Evolutionary conservation across 2,329 filamentous ascomycete genomes (phyloP).

Genomic region (Malbranchea zuffiana): DNA sequence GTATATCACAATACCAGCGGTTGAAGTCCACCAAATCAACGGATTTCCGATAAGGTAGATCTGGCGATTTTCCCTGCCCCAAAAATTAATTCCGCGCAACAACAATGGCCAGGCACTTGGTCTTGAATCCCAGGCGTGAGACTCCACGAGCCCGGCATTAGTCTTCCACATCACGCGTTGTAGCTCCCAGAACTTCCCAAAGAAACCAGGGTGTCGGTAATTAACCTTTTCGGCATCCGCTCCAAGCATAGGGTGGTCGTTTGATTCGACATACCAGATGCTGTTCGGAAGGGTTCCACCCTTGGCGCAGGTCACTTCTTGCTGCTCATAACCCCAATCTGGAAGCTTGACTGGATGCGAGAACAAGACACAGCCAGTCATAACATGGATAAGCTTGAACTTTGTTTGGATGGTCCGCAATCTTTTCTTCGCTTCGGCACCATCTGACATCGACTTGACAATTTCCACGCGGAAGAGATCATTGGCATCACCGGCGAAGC

Average conservation of each 20-base stretch:
- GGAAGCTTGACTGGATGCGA: conserved; percentile 98
- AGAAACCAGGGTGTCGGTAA: conserved; percentile 87
- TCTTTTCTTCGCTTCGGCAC: conserved; percentile 66
- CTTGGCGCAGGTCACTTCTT: conserved; percentile 95
- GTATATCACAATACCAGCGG: conserved; percentile 65
- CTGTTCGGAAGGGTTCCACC: conserved; percentile 90
- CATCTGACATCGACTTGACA: conserved; percentile 75
- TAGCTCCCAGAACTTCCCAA: conserved; percentile 95
- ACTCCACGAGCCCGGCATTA: conserved; percentile 90
- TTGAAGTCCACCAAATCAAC: conserved; percentile 86
- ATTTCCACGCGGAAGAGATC: conserved; percentile 94
- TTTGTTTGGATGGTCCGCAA: conserved; percentile 92
- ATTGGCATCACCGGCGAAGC: conserved; percentile 93
- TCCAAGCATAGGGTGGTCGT: conserved; percentile 68
- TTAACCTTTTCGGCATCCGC: conserved; percentile 83
- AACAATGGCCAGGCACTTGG: conserved; percentile 88
- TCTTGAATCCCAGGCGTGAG: conserved; percentile 95
- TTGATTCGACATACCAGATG: conserved; percentile 90
- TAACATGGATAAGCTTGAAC: conserved; percentile 87
- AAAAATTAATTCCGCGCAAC: conserved; percentile 95
- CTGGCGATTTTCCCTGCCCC: conserved; percentile 86
- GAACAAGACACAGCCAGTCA: conserved; percentile 94
- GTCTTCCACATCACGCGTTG: conserved; percentile 99
- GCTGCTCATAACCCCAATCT: conserved; percentile 95
- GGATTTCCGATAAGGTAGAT: conserved; percentile 96